phyloP scores from a whole-genome alignment of 495 filamentous ascomycete species.

The Tuber borchii region DNA sequence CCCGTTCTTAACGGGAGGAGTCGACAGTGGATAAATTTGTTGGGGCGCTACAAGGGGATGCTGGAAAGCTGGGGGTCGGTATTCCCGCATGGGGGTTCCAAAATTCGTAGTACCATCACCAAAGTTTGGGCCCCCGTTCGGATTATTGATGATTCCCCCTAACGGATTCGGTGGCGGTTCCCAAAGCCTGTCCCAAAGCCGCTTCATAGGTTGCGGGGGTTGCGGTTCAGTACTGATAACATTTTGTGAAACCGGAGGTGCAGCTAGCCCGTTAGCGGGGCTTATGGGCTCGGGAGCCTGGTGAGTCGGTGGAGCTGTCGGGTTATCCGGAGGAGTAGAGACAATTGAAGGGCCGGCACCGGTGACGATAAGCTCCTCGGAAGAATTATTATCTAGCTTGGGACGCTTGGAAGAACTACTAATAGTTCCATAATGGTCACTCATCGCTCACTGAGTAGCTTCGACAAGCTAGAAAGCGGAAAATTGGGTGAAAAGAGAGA shows the following conservation, averaged over 20 bases:
- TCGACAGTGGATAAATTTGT: not conserved
- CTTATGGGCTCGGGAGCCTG: constrained; percentile 14
- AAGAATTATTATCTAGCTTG: constrained; percentile 13
- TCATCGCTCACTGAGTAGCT: constrained; percentile 14
- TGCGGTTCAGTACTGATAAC: not conserved
- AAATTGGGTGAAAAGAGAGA: not conserved
- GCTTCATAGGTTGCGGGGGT: not conserved
- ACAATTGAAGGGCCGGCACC: not conserved
- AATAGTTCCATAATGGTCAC: constrained; percentile 27
- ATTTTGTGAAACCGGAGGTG: not conserved
- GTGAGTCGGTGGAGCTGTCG: not conserved
- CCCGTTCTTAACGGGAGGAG: not conserved
- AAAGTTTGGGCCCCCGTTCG: not conserved
- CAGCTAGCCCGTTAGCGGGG: not conserved
- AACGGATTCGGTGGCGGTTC: not conserved
- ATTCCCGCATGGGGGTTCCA: not conserved
- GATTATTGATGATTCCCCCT: not conserved
- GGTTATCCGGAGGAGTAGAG: not conserved
- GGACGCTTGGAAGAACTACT: constrained; percentile 35
- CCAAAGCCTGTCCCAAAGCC: not conserved
- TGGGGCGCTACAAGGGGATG: not conserved
- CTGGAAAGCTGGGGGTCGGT: not conserved
- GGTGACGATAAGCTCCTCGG: not conserved
- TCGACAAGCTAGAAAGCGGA: not conserved
- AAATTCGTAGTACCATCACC: not conserved